A percentile compares a stretch with the other conserved stretches of the same genome.
Conservation (phyloP, 345 rosid genomes). For the Abelmoschus esculentus region DNA sequence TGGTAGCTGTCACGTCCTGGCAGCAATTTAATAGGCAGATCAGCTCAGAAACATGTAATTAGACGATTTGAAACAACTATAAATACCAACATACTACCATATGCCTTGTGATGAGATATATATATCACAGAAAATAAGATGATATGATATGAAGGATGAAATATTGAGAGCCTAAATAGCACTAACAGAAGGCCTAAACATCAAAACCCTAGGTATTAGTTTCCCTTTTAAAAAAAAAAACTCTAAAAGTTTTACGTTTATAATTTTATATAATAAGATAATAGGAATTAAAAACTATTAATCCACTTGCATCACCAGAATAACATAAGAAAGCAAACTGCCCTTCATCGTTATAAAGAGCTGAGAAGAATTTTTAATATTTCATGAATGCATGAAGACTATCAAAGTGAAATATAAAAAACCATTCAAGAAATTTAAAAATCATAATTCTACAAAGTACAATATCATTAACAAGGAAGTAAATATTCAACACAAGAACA, state of each 20-base stretch:
- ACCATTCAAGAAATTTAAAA: background rate
- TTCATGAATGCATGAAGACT: background rate
- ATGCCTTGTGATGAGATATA: background rate
- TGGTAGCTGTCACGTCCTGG: conserved; percentile 98
- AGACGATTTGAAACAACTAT: background rate
- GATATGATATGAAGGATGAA: background rate
- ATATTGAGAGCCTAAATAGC: background rate
- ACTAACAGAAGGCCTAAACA: background rate
- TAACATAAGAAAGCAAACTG: background rate
- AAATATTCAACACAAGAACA: background rate
- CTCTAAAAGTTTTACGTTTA: background rate
- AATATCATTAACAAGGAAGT: background rate
- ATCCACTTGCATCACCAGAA: background rate
- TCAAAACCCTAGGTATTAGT: background rate
- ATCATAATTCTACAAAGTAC: background rate
- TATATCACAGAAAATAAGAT: background rate
- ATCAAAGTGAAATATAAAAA: background rate
- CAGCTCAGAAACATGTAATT: background rate
- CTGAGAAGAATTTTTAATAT: background rate
- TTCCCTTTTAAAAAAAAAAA: background rate
- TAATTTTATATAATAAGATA: background rate
- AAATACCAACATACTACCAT: background rate
- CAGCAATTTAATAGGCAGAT: conserved; percentile 1
- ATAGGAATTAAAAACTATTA: background rate
- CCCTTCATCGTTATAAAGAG: background rate